Conservation (phyloP, 2,329 filamentous ascomycete species). For the Fusarium caatingaense region DNA sequence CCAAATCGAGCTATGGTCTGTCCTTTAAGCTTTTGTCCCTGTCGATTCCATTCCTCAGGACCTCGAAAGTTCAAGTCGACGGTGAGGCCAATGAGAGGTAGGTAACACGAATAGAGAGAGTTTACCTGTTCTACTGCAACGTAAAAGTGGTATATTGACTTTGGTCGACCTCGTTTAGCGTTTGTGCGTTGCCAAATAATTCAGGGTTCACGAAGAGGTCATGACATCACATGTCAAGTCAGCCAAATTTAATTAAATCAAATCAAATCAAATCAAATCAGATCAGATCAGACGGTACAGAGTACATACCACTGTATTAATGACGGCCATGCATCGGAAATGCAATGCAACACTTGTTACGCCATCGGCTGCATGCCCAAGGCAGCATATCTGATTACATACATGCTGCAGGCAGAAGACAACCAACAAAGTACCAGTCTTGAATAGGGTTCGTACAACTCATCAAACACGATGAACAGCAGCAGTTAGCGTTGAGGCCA, state of each 20-base stretch:
- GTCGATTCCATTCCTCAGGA: slow-evolving; percentile 34
- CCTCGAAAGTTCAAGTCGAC: background rate
- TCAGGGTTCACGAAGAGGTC: slow-evolving; percentile 1
- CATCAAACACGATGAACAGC: slow-evolving; percentile 1
- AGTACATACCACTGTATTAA: slow-evolving; percentile 9
- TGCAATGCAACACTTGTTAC: slow-evolving; percentile 32
- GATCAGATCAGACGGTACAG: slow-evolving; percentile 6
- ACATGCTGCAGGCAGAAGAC: background rate
- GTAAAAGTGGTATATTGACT: background rate
- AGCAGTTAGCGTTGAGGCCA: slow-evolving; percentile 1
- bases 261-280: slow-evolving; percentile 3
- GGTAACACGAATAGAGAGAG: background rate
- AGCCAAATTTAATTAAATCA: background rate
- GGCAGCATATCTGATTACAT: background rate
- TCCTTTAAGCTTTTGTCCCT: slow-evolving; percentile 17
- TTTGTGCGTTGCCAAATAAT: slow-evolving; percentile 3
- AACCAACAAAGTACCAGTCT: background rate
- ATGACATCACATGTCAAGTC: slow-evolving; percentile 14
- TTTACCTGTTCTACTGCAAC: background rate
- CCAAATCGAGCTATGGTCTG: slow-evolving; percentile 20
- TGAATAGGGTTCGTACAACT: slow-evolving; percentile 26
- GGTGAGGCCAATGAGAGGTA: slow-evolving; percentile 1
- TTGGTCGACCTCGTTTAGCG: background rate
- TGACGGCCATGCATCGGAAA: slow-evolving; percentile 25
- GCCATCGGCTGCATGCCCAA: slow-evolving; percentile 8